phyloP scores from a whole-genome alignment of 2,329 filamentous ascomycete genomes.

The Nannizziopsis barbatae region DNA sequence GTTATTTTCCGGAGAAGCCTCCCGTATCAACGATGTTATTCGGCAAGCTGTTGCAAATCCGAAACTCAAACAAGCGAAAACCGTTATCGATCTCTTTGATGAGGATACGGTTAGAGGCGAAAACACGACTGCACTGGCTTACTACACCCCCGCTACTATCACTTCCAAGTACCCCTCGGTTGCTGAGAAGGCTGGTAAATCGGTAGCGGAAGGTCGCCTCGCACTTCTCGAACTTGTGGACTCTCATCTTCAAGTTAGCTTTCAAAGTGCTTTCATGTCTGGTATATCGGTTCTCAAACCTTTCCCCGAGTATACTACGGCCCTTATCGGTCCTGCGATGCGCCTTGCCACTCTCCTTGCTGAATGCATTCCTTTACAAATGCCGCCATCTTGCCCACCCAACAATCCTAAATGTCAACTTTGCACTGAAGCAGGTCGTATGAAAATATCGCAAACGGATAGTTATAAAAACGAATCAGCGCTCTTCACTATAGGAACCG shows the following conservation, averaged over 20 bases:
- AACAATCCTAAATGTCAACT: conserved; percentile 63
- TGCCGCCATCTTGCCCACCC: conserved; percentile 71
- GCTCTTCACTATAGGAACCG: conserved; percentile 70
- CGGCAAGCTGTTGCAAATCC: conserved; percentile 48
- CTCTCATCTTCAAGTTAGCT: conserved; percentile 71
- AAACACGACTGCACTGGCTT: conserved; percentile 58
- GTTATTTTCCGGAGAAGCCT: conserved; percentile 60
- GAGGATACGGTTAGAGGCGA: conserved; percentile 55
- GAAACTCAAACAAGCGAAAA: conserved; percentile 47
- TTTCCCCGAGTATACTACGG: conserved; percentile 60
- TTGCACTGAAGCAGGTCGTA: conserved; percentile 54
- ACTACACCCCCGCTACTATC: conserved; percentile 58
- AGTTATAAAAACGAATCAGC: conserved; percentile 60
- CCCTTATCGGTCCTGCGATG: conserved; percentile 57
- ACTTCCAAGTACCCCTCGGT: conserved; percentile 56
- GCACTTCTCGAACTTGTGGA: conserved; percentile 66
- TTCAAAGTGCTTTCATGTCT: conserved; percentile 64
- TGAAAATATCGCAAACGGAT: conserved; percentile 56
- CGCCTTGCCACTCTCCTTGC: conserved; percentile 65
- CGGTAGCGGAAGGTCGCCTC: conserved; percentile 50
- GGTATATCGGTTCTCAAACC: conserved; percentile 79
- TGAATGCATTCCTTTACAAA: conserved; percentile 60
- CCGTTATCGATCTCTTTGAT: conserved; percentile 52
- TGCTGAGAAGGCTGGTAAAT: conserved; percentile 48
- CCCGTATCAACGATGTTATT: conserved; percentile 52